Evolutionary conservation across 1,284 basidiomycete genomes (phyloP).

Genomic region (Hypsizygus ulmarius): DNA sequence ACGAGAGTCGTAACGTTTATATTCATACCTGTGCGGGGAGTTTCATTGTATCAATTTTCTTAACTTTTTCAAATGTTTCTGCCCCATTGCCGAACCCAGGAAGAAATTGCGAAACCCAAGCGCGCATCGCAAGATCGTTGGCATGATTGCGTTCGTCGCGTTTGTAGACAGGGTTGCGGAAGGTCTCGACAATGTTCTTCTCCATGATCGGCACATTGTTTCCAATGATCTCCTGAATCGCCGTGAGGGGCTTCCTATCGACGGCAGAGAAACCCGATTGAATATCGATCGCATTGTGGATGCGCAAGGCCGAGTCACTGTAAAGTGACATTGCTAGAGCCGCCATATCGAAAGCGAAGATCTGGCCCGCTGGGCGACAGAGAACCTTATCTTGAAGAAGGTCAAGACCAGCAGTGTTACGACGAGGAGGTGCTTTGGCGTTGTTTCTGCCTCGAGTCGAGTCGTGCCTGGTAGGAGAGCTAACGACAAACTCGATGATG

Average conservation of each 20-base stretch:
- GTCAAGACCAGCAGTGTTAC: constrained; percentile 19
- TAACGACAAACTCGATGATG: constrained; percentile 31
- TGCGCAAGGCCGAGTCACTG: constrained; percentile 32
- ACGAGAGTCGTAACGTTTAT: background rate
- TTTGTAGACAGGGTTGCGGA: constrained; percentile 38
- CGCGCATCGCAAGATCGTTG: constrained; percentile 43
- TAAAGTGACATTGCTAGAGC: constrained; percentile 40
- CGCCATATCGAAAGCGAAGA: constrained; percentile 42
- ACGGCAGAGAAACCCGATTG: constrained; percentile 42
- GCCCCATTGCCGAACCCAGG: constrained; percentile 34
- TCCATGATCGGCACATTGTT: constrained; percentile 32
- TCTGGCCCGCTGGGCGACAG: constrained; percentile 28
- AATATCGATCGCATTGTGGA: constrained; percentile 52
- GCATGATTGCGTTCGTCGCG: constrained; percentile 26
- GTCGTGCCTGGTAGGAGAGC: constrained; percentile 1
- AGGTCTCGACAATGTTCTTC: constrained; percentile 41
- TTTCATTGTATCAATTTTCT: constrained; percentile 41
- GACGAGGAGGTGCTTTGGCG: constrained; percentile 3
- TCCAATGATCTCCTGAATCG: constrained; percentile 44
- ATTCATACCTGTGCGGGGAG: constrained; percentile 33
- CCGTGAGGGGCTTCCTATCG: constrained; percentile 40
- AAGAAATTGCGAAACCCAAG: constrained; percentile 54
- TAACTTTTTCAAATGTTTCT: constrained; percentile 35
- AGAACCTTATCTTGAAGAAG: constrained; percentile 27
- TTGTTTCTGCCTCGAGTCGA: constrained; percentile 8